A percentile compares a stretch with the other conserved stretches of the same genome.
These are phyloP conservation scores for Pseudozyma pruni DNA, from an alignment of 1,284 basidiomycete genomes.

Conservation along the genomic window DNA sequence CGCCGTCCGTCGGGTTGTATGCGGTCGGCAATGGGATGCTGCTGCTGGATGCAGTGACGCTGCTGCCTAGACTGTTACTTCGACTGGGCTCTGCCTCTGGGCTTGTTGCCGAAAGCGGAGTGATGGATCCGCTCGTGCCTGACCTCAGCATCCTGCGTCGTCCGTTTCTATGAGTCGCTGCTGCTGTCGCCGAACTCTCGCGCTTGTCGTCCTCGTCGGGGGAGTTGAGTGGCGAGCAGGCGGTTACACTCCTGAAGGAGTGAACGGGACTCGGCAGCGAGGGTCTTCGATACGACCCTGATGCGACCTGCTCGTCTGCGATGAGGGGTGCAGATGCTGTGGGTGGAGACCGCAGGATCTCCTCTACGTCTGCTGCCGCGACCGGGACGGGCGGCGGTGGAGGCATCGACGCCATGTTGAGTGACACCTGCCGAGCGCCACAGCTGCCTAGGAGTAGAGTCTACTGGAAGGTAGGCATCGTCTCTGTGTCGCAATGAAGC, in stretches of 20 bases:
- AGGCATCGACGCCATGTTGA: neutral
- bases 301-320: conserved; percentile 22
- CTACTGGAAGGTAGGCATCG: neutral
- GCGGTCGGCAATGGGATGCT: neutral
- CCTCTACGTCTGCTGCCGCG: conserved; percentile 13
- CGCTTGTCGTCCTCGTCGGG: conserved; percentile 13
- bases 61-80: conserved; percentile 5
- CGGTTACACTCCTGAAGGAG: conserved; percentile 26
- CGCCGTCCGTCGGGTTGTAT: too few species aligned
- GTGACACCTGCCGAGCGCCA: neutral
- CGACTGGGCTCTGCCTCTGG: conserved; percentile 3
- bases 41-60: neutral
- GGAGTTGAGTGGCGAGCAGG: conserved; percentile 30
- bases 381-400: neutral
- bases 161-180: conserved; percentile 8
- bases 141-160: conserved; percentile 29
- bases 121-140: conserved; percentile 39
- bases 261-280: conserved; percentile 11
- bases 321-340: conserved; percentile 2
- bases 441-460: neutral
- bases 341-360: conserved; percentile 19
- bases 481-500: too few species aligned
- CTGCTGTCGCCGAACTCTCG: neutral
- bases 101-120: conserved; percentile 8
- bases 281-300: conserved; percentile 27